Percentiles rank a stretch among this genome's conserved stretches.
Evolutionary conservation across 2,329 filamentous ascomycete genomes (phyloP).

Genomic region (Verticillium longisporum): DNA sequence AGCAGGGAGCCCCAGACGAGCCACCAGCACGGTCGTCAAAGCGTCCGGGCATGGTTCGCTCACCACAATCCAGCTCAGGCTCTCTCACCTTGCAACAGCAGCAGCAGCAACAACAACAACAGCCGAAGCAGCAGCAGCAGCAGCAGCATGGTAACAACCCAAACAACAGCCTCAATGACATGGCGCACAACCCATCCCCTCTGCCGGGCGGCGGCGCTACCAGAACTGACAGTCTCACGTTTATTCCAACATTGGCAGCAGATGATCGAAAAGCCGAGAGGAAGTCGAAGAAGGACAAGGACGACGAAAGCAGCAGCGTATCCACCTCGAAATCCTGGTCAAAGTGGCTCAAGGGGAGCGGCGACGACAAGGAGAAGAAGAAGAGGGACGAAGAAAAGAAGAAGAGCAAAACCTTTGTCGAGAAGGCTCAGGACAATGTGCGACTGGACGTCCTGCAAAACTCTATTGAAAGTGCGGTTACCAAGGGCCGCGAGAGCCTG

Average conservation of each 20-base stretch:
- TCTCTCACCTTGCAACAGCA: slow-evolving; percentile 10
- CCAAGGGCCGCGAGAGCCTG: slow-evolving; percentile 72
- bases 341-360: slow-evolving; percentile 78
- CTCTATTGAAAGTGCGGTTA: slow-evolving; percentile 66
- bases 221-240: slow-evolving; percentile 70
- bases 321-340: slow-evolving; percentile 68
- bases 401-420: slow-evolving; percentile 50
- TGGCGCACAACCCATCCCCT: slow-evolving; percentile 58
- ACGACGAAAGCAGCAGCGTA: slow-evolving; percentile 52
- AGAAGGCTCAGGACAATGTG: slow-evolving; percentile 67
- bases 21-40: slow-evolving; percentile 39
- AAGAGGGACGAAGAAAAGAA: slow-evolving; percentile 59
- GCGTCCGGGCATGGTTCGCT: slow-evolving; percentile 28
- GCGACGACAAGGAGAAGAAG: slow-evolving; percentile 61
- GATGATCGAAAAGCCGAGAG: slow-evolving; percentile 73
- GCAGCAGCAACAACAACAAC: slow-evolving; percentile 16
- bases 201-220: slow-evolving; percentile 60
- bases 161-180: slow-evolving; percentile 52
- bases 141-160: slow-evolving; percentile 10
- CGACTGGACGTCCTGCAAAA: slow-evolving; percentile 81
- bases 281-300: slow-evolving; percentile 67
- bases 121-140: slow-evolving; percentile 16
- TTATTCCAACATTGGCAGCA: slow-evolving; percentile 63
- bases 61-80: slow-evolving; percentile 12
- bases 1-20: slow-evolving; percentile 25